phyloP scores from a whole-genome alignment of 345 rosid species.

The Corymbia maculata region DNA sequence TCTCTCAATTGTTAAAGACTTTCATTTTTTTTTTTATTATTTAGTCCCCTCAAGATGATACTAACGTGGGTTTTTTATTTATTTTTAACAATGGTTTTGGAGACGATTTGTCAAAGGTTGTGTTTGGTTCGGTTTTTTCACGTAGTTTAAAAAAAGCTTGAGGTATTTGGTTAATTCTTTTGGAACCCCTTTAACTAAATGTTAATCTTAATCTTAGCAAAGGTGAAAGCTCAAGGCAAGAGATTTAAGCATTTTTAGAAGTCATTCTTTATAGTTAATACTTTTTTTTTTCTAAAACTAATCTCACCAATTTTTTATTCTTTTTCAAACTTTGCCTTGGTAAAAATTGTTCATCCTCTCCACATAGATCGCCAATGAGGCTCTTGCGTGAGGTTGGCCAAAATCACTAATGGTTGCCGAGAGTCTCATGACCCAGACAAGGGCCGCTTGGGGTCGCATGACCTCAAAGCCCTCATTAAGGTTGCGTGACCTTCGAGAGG shows the following conservation, averaged over 20 bases:
- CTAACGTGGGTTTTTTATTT: too few relatives aligned
- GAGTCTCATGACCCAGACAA: accelerated
- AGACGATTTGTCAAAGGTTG: not conserved
- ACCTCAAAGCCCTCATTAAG: not conserved
- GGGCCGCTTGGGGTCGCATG: accelerated
- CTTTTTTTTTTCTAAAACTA: too few relatives aligned
- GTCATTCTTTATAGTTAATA: too few relatives aligned
- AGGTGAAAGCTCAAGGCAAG: not conserved
- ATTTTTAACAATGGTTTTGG: not conserved
- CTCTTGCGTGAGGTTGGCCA: not conserved
- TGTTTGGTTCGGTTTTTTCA: not conserved
- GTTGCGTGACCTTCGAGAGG: not conserved
- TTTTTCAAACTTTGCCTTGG: too few relatives aligned
- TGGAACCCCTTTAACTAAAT: accelerated
- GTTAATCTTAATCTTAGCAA: accelerated
- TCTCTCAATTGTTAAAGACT: not conserved
- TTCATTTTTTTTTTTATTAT: too few relatives aligned
- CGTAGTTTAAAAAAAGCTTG: accelerated
- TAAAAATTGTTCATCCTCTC: not conserved
- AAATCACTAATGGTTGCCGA: accelerated
- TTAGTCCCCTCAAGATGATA: not conserved
- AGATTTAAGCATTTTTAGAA: too few relatives aligned
- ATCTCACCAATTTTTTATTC: not conserved
- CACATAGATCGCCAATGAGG: accelerated
- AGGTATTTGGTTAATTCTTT: not conserved